A percentile compares a stretch with the other conserved stretches of the same genome.
phyloP scores from a whole-genome alignment of 2,329 filamentous ascomycete genomes.

The Beauveria varroae region DNA sequence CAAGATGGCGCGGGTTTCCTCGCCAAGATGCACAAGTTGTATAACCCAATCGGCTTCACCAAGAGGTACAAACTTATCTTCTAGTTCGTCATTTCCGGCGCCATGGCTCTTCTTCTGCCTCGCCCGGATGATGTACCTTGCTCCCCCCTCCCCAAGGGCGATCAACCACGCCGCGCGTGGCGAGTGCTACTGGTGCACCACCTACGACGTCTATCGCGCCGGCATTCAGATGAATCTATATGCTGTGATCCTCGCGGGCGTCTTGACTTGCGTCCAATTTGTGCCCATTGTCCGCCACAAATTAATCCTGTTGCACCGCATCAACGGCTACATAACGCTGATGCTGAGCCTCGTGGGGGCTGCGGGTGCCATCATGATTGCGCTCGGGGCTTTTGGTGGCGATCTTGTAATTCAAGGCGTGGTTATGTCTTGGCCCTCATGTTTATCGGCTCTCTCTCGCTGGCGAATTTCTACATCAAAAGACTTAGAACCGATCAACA shows the following conservation, averaged over 20 bases:
- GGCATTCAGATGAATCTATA: constrained; percentile 38
- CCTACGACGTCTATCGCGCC: constrained; percentile 20
- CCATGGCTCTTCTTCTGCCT: constrained; percentile 33
- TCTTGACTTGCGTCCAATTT: constrained; percentile 40
- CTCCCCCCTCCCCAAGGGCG: neutral
- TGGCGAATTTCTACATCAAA: constrained; percentile 50
- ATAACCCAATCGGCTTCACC: constrained; percentile 15
- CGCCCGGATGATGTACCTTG: constrained; percentile 39
- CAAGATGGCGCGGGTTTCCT: neutral
- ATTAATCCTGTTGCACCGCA: constrained; percentile 44
- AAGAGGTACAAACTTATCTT: constrained; percentile 16
- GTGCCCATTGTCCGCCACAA: constrained; percentile 37
- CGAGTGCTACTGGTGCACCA: constrained; percentile 31
- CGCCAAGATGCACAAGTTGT: constrained; percentile 13
- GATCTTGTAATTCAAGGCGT: constrained; percentile 36
- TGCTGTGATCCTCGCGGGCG: constrained; percentile 32
- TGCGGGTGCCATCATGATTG: constrained; percentile 44
- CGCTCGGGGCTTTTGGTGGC: constrained; percentile 43
- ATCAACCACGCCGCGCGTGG: constrained; percentile 21
- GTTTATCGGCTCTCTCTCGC: constrained; percentile 31
- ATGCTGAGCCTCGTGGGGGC: constrained; percentile 37
- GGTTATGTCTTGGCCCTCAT: constrained; percentile 33
- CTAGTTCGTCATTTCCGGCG: constrained; percentile 30
- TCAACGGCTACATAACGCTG: constrained; percentile 50
- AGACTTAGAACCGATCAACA: constrained; percentile 53